Evolutionary conservation across 345 rosid genomes (phyloP), one percentile per base, ranked within the genome.

Genomic region (Clausena lansium): DNA sequence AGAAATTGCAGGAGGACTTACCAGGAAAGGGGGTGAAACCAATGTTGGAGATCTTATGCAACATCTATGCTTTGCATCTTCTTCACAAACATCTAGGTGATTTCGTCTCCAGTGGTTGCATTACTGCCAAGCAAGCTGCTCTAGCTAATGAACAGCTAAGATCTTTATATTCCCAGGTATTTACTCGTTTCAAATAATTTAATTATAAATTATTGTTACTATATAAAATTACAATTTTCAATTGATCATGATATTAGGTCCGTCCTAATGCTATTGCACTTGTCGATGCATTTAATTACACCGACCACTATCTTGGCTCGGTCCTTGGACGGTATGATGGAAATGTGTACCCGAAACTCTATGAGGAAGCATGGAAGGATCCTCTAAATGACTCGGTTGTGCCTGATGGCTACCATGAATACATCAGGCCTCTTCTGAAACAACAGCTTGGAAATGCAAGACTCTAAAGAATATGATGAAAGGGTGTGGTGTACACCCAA

Each of bases 201-300:
- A 11, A 41, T 45, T 19, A 68, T 30, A 60, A 65, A 57, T 8
- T 6, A 14, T 66, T 13, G 41, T 45, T 5, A 25, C 33, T 17
- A 9, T 17, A 9, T 33, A 39, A 66, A 33, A 17, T 47, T 68
- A 38, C 59, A 73, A 58, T 57, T 41, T 71, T 30, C 1, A 1
- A 13, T 19, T 54, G 20, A 0, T 41, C 2, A 39, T 30, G 62
- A 36, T 69, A 38, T 45, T 72, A 94, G 99, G 85, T 90, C 76
- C 99, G 99, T 58, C 98, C 98, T 36, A 94, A 97, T 77, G 99
- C 98, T 20, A 84, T 96, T 59, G 90, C 92, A 2, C 94, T 96
- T 13, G 98, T 94, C 8, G 99, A 96, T 72, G 90, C 98, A 10
- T 96, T 94, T 81, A 91, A 91, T 67, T 94, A 94, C 90, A 94